A percentile compares a stretch with the other conserved stretches of the same genome.
Evolutionary conservation across 306 rosid genomes (phyloP).

Genomic region (Dalbergia oliveri): DNA sequence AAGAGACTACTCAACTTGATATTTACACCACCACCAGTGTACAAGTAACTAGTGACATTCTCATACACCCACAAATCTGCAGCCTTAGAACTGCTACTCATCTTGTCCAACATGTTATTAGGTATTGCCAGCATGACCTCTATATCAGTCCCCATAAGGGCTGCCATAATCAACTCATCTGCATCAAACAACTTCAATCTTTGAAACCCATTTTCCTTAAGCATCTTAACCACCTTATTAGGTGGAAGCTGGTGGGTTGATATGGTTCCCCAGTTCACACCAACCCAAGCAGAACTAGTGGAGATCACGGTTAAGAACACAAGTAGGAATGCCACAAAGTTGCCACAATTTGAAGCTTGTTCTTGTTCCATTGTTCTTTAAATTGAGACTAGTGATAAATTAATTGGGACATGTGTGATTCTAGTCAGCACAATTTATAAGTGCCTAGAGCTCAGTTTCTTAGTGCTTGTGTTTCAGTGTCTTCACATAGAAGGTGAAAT

Average conservation of each 20-base stretch:
- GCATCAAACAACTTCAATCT: slow-evolving; percentile 88
- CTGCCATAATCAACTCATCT: slow-evolving; percentile 75
- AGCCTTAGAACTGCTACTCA: slow-evolving; percentile 64
- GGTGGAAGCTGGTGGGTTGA: slow-evolving; percentile 78
- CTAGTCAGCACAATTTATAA: slow-evolving; percentile 47
- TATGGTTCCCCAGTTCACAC: slow-evolving; percentile 97
- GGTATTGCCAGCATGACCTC: slow-evolving; percentile 94
- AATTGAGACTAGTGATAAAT: slow-evolving; percentile 43
- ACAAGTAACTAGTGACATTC: slow-evolving; percentile 76
- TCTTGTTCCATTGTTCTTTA: slow-evolving; percentile 58
- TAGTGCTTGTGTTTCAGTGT: slow-evolving; percentile 37
- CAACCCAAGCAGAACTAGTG: slow-evolving; percentile 54
- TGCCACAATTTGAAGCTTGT: slow-evolving; percentile 27
- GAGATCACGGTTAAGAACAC: slow-evolving; percentile 44
- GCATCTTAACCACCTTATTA: slow-evolving; percentile 73
- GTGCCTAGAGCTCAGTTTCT: not conserved
- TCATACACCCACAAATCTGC: slow-evolving; percentile 91
- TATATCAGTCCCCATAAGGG: slow-evolving; percentile 76
- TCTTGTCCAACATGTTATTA: slow-evolving; percentile 73
- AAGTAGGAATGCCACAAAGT: slow-evolving; percentile 47
- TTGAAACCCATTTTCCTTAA: slow-evolving; percentile 74
- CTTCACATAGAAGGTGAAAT: slow-evolving; percentile 49
- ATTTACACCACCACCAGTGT: slow-evolving; percentile 75
- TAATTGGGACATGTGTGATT: slow-evolving; percentile 46
- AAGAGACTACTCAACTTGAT: slow-evolving; percentile 76